Evolutionary conservation across 208 protist species (phyloP).

Genomic region (Naegleria fowleri): DNA sequence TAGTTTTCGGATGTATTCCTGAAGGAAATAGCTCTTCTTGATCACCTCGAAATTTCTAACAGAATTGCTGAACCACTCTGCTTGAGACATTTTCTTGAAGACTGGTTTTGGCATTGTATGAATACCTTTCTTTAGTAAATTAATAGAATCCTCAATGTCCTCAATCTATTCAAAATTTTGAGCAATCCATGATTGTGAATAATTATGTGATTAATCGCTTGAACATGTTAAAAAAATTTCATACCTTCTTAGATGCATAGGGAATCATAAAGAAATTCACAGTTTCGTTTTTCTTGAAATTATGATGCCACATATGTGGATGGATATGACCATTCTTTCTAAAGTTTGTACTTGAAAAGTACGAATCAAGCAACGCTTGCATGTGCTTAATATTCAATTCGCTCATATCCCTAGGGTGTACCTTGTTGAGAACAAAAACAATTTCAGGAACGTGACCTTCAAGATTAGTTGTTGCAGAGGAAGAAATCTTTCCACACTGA

Average conservation of each 20-base stretch:
- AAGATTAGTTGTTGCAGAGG: not conserved
- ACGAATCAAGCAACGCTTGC: not conserved
- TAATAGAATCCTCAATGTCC: not conserved
- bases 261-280: constrained; percentile 19
- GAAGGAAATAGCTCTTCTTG: not conserved
- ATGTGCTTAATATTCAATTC: not conserved
- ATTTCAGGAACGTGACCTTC: not conserved
- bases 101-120: not conserved
- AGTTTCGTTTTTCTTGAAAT: not conserved
- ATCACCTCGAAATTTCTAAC: not conserved
- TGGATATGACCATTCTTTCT: not conserved
- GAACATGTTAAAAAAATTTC: not conserved
- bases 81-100: not conserved
- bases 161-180: not conserved
- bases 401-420: not conserved
- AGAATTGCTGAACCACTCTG: not conserved
- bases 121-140: not conserved
- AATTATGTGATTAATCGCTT: not conserved
- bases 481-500: not conserved
- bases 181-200: too few relatives aligned
- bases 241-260: not conserved
- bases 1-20: not conserved
- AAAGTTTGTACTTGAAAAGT: not conserved
- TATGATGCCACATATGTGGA: not conserved
- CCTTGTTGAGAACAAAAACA: constrained; percentile 16